phyloP scores from a whole-genome alignment of 495 filamentous ascomycete species.

The Aspergillus coremiiformis region DNA sequence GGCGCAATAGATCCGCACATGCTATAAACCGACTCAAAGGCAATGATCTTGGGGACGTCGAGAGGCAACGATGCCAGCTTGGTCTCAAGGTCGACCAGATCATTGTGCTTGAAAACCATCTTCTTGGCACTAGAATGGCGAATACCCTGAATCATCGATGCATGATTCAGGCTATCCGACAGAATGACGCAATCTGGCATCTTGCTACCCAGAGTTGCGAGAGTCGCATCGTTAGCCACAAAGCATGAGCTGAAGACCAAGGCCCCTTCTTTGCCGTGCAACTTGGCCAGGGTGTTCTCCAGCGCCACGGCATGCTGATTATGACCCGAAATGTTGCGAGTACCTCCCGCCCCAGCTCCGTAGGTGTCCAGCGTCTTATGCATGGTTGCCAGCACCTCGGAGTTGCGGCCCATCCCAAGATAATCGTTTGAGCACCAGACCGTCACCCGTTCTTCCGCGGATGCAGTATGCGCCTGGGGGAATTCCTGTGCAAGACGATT shows the following conservation, averaged over 20 bases:
- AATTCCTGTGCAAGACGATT: conserved; percentile 96
- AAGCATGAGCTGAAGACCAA: conserved; percentile 96
- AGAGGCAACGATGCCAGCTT: conserved; percentile 83
- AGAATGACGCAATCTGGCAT: conserved; percentile 93
- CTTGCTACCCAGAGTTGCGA: conserved; percentile 93
- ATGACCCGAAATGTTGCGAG: conserved; percentile 95
- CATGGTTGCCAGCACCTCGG: conserved; percentile 80
- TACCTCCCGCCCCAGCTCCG: conserved; percentile 91
- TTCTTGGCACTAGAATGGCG: conserved; percentile 94
- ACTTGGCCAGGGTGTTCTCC: conserved; percentile 75
- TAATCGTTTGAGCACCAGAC: conserved; percentile 99
- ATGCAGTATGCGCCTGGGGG: conserved; percentile 85
- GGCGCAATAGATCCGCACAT: conserved; percentile 98
- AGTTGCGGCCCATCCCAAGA: conserved; percentile 92
- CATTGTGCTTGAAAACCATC: conserved; percentile 98
- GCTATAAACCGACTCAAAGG: conserved; percentile 96
- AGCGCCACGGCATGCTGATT: conserved; percentile 87
- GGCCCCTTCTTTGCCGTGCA: conserved; percentile 86
- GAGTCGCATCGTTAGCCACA: conserved; percentile 95
- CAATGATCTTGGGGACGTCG: conserved; percentile 90
- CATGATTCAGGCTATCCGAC: conserved; percentile 92
- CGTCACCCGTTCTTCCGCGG: conserved; percentile 78
- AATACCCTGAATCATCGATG: conserved; percentile 99
- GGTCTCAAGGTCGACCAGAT: conserved; percentile 77
- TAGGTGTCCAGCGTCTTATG: conserved; percentile 92